A percentile compares a stretch with the other conserved stretches of the same genome.
These are phyloP conservation scores for Didymella arachidicola DNA, from an alignment of 2,329 filamentous ascomycete genomes.

Conservation along the genomic window DNA sequence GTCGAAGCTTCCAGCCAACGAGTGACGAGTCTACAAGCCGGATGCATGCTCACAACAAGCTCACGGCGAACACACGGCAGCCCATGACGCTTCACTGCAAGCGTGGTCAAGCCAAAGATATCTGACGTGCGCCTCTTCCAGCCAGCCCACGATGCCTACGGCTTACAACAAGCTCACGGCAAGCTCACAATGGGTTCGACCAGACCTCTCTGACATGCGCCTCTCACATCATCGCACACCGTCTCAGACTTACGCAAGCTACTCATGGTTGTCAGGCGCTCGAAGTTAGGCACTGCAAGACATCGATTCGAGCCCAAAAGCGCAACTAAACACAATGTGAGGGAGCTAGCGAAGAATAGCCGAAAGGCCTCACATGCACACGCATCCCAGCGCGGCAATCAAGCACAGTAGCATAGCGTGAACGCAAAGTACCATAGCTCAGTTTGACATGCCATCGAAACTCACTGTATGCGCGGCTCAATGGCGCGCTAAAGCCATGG, in stretches of 20 bases:
- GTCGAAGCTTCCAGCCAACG: neutral
- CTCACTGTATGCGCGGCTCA: neutral
- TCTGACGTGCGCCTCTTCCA: neutral
- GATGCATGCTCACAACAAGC: too few species aligned
- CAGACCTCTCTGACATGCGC: neutral
- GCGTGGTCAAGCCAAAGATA: too few species aligned
- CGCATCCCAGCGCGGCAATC: neutral
- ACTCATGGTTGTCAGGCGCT: neutral
- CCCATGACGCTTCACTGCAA: too few species aligned
- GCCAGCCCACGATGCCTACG: neutral
- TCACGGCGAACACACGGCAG: too few species aligned
- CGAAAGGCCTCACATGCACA: constrained; percentile 1
- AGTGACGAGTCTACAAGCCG: too few species aligned
- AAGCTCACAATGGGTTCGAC: neutral
- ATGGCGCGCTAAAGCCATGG: neutral
- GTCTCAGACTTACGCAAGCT: neutral
- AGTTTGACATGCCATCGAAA: too few species aligned
- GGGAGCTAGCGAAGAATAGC: constrained; percentile 8
- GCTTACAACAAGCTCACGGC: neutral
- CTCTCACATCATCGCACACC: constrained; percentile 9
- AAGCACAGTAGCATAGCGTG: neutral
- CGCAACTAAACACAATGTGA: neutral
- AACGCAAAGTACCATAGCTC: neutral
- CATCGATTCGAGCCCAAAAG: neutral
- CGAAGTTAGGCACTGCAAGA: neutral